Base-by-base conservation (phyloP, 306 rosid genomes). In the Vicia faba region DNA sequence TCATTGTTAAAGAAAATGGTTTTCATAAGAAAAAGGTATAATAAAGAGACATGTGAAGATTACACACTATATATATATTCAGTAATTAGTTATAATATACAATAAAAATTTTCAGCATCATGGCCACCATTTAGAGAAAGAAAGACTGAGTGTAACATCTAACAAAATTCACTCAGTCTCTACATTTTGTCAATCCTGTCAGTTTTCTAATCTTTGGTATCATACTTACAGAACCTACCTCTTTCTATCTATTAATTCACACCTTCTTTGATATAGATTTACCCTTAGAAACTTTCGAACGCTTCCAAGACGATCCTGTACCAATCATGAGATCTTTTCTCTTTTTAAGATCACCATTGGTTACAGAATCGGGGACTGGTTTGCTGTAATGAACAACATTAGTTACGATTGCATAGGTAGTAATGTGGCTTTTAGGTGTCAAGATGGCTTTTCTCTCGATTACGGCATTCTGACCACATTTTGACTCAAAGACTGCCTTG, bases 121-220 rank as follows among this genome's bases (percentile, higher is more conserved):
- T 9, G 41, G 62, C 49, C 67, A 65, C 71, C 77, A 64, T 63
- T 64, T 68, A 68, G 54, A 39, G 35, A 19, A 38, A 74, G 54
- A 80, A 38, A 74, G 54, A 80, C 87, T 20, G 91, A 82, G 91
- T 82, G 96, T 38, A 81, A 59, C 44, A 81, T 75, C 96, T 89
- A 89, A 76, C 96, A 93, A 93, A 93, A 93, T 83, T 83, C 98
- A 92, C 96, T 59, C 92, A 81, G 91, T 81, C 85, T 74, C 80
- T 63, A 61, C 46, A 66, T 48, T 51, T 44, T 69, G 3, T 12
- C 67, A 20, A 55, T 44, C 65, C 39, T 39, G 65, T 70, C 78
- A 19, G 71, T 75, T 33, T 1, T 71, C 77, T 74, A 81, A 70
- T 38, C 36, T 8, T 60, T 25, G 35, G 40, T 40, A 11, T 50